These are phyloP conservation scores for Arthonia radiata DNA, from an alignment of 495 filamentous ascomycete genomes.

Conservation along the genomic window DNA sequence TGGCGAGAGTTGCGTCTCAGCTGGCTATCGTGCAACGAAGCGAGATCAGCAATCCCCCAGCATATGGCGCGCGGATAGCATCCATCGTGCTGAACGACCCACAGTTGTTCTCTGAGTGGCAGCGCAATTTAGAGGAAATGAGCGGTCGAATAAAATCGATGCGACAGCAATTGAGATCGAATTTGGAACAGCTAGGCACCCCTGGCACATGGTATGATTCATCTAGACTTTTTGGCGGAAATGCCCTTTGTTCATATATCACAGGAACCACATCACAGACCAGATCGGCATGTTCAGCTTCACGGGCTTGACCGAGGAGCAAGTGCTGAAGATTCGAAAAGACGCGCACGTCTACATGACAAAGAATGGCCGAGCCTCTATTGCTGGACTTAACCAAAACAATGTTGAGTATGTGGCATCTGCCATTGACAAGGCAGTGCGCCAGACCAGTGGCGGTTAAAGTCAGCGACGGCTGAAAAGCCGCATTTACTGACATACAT, in stretches of 20 bases:
- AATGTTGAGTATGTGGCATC: conserved; percentile 87
- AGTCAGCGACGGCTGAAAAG: too few species aligned
- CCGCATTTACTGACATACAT: too few species aligned
- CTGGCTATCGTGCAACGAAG: conserved; percentile 84
- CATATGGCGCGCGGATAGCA: conserved; percentile 80
- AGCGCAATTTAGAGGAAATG: conserved; percentile 82
- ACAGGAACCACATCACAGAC: conserved; percentile 87
- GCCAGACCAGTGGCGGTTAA: too few species aligned
- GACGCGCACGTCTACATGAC: conserved; percentile 93
- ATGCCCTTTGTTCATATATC: too few species aligned
- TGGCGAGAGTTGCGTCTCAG: conserved; percentile 53
- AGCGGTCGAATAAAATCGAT: conserved; percentile 78
- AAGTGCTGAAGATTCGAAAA: conserved; percentile 57
- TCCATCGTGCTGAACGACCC: conserved; percentile 60
- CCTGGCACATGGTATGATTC: conserved; percentile 86
- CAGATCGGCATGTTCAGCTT: conserved; percentile 99
- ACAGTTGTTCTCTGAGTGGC: conserved; percentile 73
- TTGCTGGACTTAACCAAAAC: conserved; percentile 72
- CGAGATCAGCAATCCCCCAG: conserved; percentile 90
- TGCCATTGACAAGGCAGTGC: conserved; percentile 66
- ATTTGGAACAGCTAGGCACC: conserved; percentile 59
- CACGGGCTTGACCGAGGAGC: conserved; percentile 65
- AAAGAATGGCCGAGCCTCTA: conserved; percentile 91
- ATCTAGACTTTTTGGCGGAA: too few species aligned
- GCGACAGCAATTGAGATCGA: conserved; percentile 46